Base-by-base conservation (phyloP, 768 basidiomycete species). In the Leucogyrophana mollusca region DNA sequence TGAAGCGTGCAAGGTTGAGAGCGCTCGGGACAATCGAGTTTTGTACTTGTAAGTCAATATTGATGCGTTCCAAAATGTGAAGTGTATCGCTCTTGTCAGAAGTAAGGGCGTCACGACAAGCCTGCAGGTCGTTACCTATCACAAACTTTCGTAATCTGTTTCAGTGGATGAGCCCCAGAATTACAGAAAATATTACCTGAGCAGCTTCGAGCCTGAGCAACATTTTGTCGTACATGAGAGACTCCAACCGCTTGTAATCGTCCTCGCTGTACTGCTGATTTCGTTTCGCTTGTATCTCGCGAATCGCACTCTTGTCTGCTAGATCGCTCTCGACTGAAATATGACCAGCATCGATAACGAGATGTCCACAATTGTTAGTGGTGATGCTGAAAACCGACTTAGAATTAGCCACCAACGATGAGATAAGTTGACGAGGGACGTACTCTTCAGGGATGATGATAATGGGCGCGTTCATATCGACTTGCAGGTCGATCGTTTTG, bases 361-460 rank as follows among this genome's bases (percentile, higher is more conserved):
- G 76, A 61, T 96, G 89, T 56, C 82, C 91, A 68, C 92, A 87
- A 17, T 82, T 67, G 49, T 79, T 76, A 6, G 81, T 81, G 3
- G 85, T 87, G 40, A 97, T 79, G 54, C 92, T 95, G 47, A 48
- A 44, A 49, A 18, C 27, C 9, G 33, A 50, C 18, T n/a, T 45
- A 50, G 34, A 56, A 53, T 30, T 30, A 13, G 27, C 13, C 27
- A 30, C 27, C 7, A 30, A 6, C 6, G 13, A 30, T 30, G 27
- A 6, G 27, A 30, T 7, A 30, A 13, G 27, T n/a, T n/a, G 9
- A 14, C 6, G 20, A 9, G 16, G 36, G 8, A 38, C 66, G 40
- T 60, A 94, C 92, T 91, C 84, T 70, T 98, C 95, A 1, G 96
- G 96, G 43, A 98, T 79, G 56, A 99, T 92, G 60, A 99, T 96